A percentile compares a stretch with the other conserved stretches of the same genome.
Conservation (phyloP, 331 rosid genomes). For the Cydonia oblonga region DNA sequence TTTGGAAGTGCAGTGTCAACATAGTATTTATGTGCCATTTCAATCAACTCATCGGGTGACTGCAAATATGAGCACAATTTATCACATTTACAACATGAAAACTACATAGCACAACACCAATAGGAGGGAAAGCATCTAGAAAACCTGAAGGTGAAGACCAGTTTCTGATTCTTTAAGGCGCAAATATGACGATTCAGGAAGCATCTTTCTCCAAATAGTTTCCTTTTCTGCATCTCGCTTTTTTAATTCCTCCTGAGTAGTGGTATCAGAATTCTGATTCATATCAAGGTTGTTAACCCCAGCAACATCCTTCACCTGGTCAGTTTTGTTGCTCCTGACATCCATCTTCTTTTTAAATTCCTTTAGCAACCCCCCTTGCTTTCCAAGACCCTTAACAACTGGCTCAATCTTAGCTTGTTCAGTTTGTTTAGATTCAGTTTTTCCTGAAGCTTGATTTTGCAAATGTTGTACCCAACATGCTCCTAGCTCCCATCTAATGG, state of each 20-base stretch:
- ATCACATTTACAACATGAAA: slow-evolving; percentile 4
- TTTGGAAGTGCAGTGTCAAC: slow-evolving; percentile 90
- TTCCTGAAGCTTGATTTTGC: slow-evolving; percentile 77
- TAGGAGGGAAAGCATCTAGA: slow-evolving; percentile 3
- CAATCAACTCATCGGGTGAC: slow-evolving; percentile 90
- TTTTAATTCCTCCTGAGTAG: slow-evolving; percentile 44
- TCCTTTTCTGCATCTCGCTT: slow-evolving; percentile 63
- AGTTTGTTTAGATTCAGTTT: slow-evolving; percentile 59
- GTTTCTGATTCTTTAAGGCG: slow-evolving; percentile 93
- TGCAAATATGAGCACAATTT: slow-evolving; percentile 27
- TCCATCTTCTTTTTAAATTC: slow-evolving; percentile 83
- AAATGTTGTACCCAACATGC: slow-evolving; percentile 98
- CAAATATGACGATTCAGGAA: slow-evolving; percentile 69
- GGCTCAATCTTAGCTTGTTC: slow-evolving; percentile 77
- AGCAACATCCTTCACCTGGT: slow-evolving; percentile 43
- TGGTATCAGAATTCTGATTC: slow-evolving; percentile 34
- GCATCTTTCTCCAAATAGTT: slow-evolving; percentile 63
- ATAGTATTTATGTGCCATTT: slow-evolving; percentile 82
- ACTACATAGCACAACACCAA: neutral
- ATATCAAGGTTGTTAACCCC: slow-evolving; percentile 26
- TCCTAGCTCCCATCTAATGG: slow-evolving; percentile 98
- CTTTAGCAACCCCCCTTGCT: slow-evolving; percentile 88
- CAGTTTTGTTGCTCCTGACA: slow-evolving; percentile 44
- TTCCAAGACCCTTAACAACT: slow-evolving; percentile 90
- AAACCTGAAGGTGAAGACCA: slow-evolving; percentile 80